Evolutionary conservation across 2,329 filamentous ascomycete genomes (phyloP).

Genomic region (Cylindrodendrum hubeiense): DNA sequence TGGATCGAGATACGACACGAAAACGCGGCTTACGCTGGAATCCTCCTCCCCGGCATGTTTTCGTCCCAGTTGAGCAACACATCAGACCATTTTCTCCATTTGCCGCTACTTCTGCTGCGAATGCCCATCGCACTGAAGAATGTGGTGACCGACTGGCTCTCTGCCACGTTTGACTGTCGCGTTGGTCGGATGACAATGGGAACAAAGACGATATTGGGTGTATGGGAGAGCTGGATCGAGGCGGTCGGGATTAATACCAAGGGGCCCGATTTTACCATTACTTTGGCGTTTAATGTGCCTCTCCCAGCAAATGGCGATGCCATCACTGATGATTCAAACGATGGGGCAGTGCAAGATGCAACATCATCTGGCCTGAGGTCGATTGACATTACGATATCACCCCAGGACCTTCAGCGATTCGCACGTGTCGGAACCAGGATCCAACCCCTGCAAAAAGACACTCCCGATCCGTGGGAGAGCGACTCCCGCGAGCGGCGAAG

Average conservation of each 20-base stretch:
- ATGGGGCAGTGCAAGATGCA: conserved; percentile 26
- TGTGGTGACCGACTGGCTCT: conserved; percentile 64
- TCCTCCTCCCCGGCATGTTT: conserved; percentile 60
- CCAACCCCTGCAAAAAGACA: conserved; percentile 13
- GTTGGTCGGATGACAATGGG: conserved; percentile 63
- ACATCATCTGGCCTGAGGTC: conserved; percentile 51
- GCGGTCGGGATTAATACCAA: conserved; percentile 51
- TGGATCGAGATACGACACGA: conserved; percentile 67
- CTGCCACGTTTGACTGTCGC: conserved; percentile 67
- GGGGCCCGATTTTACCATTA: conserved; percentile 61
- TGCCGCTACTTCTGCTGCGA: conserved; percentile 66
- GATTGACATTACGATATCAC: conserved; percentile 65
- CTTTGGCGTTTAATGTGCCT: conserved; percentile 63
- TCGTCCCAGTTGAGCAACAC: neutral
- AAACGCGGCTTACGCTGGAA: conserved; percentile 62
- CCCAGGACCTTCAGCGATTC: conserved; percentile 61
- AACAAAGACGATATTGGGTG: conserved; percentile 61
- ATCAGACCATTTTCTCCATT: conserved; percentile 55
- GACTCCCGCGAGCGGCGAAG: conserved; percentile 56
- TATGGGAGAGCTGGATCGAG: conserved; percentile 66
- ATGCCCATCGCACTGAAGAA: conserved; percentile 67
- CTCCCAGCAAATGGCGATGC: conserved; percentile 32
- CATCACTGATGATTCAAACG: conserved; percentile 27
- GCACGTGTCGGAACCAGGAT: conserved; percentile 52
- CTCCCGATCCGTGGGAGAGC: conserved; percentile 43